A percentile compares a stretch with the other conserved stretches of the same genome.
Conservation (phyloP, 2,329 filamentous ascomycete genomes). For the Penicillium sp. region DNA sequence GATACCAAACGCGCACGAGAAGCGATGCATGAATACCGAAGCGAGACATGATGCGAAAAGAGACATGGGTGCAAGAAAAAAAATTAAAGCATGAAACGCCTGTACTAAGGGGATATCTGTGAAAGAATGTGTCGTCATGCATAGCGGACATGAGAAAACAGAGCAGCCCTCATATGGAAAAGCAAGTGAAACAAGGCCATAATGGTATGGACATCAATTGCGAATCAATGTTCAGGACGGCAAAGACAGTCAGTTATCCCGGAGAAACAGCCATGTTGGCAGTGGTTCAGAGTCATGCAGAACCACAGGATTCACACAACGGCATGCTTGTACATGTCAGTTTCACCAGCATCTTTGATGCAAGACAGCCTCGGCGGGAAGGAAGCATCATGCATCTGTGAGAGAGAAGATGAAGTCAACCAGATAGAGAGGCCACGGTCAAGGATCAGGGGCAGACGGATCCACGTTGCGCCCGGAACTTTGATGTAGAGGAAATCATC, state of each 20-base stretch:
- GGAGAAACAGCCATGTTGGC: neutral
- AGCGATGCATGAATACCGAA: conserved; percentile 2
- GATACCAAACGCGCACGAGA: conserved; percentile 9
- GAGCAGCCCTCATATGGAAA: neutral
- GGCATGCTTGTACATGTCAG: neutral
- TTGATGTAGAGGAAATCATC: conserved; percentile 15
- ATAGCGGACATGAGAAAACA: conserved; percentile 5
- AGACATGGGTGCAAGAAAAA: conserved; percentile 13
- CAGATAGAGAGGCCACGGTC: neutral
- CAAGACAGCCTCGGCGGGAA: neutral
- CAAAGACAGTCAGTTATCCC: neutral
- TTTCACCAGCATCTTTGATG: neutral
- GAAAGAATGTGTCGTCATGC: conserved; percentile 17
- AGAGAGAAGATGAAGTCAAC: neutral
- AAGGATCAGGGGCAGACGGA: neutral
- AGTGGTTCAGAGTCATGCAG: neutral
- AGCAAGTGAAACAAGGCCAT: neutral
- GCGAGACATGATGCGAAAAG: conserved; percentile 18
- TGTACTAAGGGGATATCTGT: conserved; percentile 8
- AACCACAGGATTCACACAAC: neutral
- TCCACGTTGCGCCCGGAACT: neutral
- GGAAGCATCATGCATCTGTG: neutral
- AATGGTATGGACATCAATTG: neutral
- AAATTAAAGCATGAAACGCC: neutral
- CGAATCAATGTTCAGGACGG: no score